Evolutionary conservation across 768 basidiomycete species (phyloP).

Genomic region (Tulasnella sp.): DNA sequence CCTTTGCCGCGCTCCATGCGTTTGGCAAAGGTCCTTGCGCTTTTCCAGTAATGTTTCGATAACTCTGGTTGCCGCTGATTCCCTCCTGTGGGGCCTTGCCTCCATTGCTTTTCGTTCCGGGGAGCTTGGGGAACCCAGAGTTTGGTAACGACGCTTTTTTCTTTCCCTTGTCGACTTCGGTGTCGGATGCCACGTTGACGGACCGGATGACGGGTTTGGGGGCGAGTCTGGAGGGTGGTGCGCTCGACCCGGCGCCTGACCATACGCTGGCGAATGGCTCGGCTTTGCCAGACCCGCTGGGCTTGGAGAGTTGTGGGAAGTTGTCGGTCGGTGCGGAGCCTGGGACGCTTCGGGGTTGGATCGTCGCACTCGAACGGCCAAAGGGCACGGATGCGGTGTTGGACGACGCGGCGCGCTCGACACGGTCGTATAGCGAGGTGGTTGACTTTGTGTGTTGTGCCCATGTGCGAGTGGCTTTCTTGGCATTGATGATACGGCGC

Average conservation of each 20-base stretch:
- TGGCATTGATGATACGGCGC: constrained; percentile 74
- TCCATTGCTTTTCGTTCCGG: constrained; percentile 31
- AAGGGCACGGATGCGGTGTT: constrained; percentile 29
- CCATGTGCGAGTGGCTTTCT: constrained; percentile 53
- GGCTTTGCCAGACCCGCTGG: constrained; percentile 33
- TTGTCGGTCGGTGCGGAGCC: constrained; percentile 13
- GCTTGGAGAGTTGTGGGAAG: constrained; percentile 6
- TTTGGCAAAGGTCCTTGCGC: constrained; percentile 27
- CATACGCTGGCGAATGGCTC: neutral
- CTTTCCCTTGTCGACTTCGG: constrained; percentile 18
- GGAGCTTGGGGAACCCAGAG: constrained; percentile 55
- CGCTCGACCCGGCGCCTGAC: constrained; percentile 26
- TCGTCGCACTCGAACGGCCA: constrained; percentile 28
- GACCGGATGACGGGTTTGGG: constrained; percentile 14
- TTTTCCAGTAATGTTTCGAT: constrained; percentile 55
- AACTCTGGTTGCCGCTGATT: constrained; percentile 51
- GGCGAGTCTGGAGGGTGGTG: constrained; percentile 22
- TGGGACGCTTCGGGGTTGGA: constrained; percentile 28
- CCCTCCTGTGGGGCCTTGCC: constrained; percentile 4
- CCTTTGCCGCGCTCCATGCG: constrained; percentile 31
- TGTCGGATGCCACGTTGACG: constrained; percentile 38
- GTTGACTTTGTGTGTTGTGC: constrained; percentile 38
- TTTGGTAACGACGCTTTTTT: constrained; percentile 9
- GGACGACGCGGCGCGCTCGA: constrained; percentile 62
- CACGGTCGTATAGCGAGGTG: constrained; percentile 71